A percentile compares a stretch with the other conserved stretches of the same genome.
Evolutionary conservation across 495 filamentous ascomycete species (phyloP).

Genomic region (Alectoria sarmentosa): DNA sequence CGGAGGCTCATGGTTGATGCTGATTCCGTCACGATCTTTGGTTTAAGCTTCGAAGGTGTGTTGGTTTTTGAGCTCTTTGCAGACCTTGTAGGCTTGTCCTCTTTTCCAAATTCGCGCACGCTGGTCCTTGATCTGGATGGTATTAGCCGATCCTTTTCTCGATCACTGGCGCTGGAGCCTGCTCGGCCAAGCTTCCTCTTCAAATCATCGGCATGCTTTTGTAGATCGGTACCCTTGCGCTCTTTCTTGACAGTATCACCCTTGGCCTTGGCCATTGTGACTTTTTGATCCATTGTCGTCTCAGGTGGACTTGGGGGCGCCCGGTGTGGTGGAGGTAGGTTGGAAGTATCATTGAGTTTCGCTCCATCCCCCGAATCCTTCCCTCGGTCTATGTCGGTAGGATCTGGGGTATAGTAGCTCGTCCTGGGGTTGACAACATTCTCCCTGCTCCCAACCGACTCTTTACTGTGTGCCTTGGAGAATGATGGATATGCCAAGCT

Average conservation of each 20-base stretch:
- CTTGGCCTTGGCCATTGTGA: slow-evolving; percentile 35
- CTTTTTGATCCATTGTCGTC: slow-evolving; percentile 43
- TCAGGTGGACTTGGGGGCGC: slow-evolving; percentile 59
- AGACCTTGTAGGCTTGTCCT: slow-evolving; percentile 16
- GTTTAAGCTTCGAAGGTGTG: slow-evolving; percentile 36
- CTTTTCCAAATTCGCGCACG: slow-evolving; percentile 18
- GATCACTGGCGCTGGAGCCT: slow-evolving; percentile 12
- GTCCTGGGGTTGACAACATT: slow-evolving; percentile 40
- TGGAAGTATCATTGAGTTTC: slow-evolving; percentile 21
- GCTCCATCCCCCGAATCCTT: slow-evolving; percentile 29
- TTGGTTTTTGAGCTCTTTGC: slow-evolving; percentile 28
- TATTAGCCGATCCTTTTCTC: slow-evolving; percentile 16
- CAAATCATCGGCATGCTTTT: slow-evolving; percentile 22
- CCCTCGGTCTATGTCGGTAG: slow-evolving; percentile 62
- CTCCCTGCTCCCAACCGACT: slow-evolving; percentile 58
- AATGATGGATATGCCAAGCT: slow-evolving; percentile 78
- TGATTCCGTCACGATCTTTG: slow-evolving; percentile 34
- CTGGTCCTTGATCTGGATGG: slow-evolving; percentile 21
- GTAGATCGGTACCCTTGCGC: slow-evolving; percentile 33
- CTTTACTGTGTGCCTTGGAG: slow-evolving; percentile 85
- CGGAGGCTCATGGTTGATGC: slow-evolving; percentile 16
- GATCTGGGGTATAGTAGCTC: slow-evolving; percentile 66
- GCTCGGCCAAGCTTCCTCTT: slow-evolving; percentile 18
- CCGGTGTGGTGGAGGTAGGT: slow-evolving; percentile 49
- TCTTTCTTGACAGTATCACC: slow-evolving; percentile 25